Base-by-base conservation (phyloP, 805 yeast species). In the Monosporozyma yasuniensis region DNA sequence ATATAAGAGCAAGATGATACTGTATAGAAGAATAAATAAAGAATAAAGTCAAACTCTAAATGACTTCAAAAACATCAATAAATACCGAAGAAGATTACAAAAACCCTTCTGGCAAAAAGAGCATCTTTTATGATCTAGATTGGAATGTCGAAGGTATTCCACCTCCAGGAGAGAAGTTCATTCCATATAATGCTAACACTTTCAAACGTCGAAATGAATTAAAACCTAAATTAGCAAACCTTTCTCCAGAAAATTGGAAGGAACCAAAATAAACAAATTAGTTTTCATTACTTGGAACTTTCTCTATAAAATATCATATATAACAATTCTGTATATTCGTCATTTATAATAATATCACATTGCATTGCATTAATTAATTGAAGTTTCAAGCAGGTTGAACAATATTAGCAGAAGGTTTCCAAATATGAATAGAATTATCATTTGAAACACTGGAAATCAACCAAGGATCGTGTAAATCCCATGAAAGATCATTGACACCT, bases 361-460 rank as follows among this genome's bases (percentile, higher is more conserved):
- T 18, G 12, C 10, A 25, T 5, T 25, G 27, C 25, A 21, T 38
- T 21, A 38, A 38, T 21, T 32, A 12, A 12, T 21, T 18, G 11
- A n/a, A 32, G 6, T 10, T 6, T 19, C 18, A 51, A 30, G 39
- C 44, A 19, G 54, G 16, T 39, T 55, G 63, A 7, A 77, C 67
- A 22, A 70, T 47, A 32, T 65, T 57, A 34, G 52, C 57, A 2
- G 76, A 64, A 0, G 96, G 95, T 58, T 75, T 79, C 95, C 96
- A 90, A 2, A 89, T 65, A 54, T 90, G 96, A n/a, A 89, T 68
- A 1, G 90, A 78, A 61, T 90, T 90, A 61, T 90, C 96, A 58
- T 84, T 88, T 0, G 87, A 80, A 4, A 85, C 91, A 59, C 88
- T 81, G 3, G 87, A 82, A 35, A 88, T 54, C 75, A 83, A 73